Base-by-base conservation (phyloP, 2,329 filamentous ascomycete species). In the Stagonosporopsis cucurbitacearum region DNA sequence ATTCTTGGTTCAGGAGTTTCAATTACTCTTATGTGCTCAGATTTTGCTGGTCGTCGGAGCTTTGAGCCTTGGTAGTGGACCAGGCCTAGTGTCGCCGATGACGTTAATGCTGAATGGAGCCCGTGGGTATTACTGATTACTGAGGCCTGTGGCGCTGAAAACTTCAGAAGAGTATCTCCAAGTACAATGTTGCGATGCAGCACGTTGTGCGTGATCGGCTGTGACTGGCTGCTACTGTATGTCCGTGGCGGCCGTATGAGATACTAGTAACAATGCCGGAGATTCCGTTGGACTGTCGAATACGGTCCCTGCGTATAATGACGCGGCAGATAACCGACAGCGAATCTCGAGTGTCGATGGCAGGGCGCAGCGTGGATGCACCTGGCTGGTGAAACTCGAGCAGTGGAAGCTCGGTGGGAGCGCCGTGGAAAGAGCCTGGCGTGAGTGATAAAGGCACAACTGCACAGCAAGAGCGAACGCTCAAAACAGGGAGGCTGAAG, bases 151-250 rank as follows among this genome's bases (percentile, higher is more conserved):
- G 40, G 39, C 35, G 43, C 44, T n/a, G n/a, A 19, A 9, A 19
- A 12, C 23, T 23, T 39, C 2, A 22, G 3, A 9, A 4, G n/a
- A 23, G 17, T 25, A 25, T 56, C 12, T n/a, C 57, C 64, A 64
- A 49, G 23, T 35, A 53, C 15, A 42, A 48, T 50, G 56, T 47
- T 54, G 61, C 58, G 20, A 44, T 44, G 50, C 43, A 57, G 50
- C 65, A 68, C 65, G 65, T 66, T 65, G 42, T 40, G 37, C 13
- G 55, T n/a, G 20, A 45, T 33, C 36, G 49, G 52, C 41, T 57
- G 28, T 64, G 52, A 68, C 57, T 67, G 63, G 63, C 54, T 57
- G 60, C 39, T 32, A n/a, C n/a, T n/a, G n/a, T n/a, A 36, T 47
- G 33, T 55, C 50, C 51, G 26, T 30, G 25, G 48, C 39, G 50